These are phyloP conservation scores for Ceratobasidium sp. DNA, from an alignment of 1,284 basidiomycete genomes.

Conservation along the genomic window DNA sequence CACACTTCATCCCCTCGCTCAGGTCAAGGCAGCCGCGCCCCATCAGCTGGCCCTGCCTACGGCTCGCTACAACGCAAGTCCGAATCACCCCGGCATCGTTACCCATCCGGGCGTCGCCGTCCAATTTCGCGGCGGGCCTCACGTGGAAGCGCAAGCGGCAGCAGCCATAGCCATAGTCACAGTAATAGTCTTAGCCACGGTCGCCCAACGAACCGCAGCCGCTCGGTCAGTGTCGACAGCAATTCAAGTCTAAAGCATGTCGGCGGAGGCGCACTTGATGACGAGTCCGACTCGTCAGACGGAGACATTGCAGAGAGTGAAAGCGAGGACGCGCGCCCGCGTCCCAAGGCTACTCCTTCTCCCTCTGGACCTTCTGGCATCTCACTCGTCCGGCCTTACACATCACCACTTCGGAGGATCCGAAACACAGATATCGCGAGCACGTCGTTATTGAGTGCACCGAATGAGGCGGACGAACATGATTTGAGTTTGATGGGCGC, in stretches of 20 bases:
- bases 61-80: constrained; percentile 11
- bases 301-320: constrained; percentile 51
- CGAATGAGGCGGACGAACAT: constrained; percentile 38
- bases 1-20: constrained; percentile 41
- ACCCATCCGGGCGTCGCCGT: constrained; percentile 24
- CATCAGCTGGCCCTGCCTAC: constrained; percentile 32
- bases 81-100: constrained; percentile 39
- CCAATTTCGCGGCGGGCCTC: constrained; percentile 42
- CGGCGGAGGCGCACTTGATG: constrained; percentile 79
- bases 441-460: constrained; percentile 3
- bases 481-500: constrained; percentile 29
- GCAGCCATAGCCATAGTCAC: constrained; percentile 36
- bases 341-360: not conserved
- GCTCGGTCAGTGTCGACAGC: constrained; percentile 36
- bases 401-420: constrained; percentile 16
- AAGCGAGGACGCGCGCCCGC: constrained; percentile 4
- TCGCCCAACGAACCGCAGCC: constrained; percentile 34
- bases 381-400: not conserved
- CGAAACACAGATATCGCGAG: constrained; percentile 6
- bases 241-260: constrained; percentile 57
- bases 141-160: constrained; percentile 41
- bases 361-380: constrained; percentile 20
- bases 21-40: constrained; percentile 32
- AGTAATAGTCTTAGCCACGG: not conserved
- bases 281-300: constrained; percentile 63